phyloP scores from a whole-genome alignment of 305 asterid genomes.

The Solanum hybrid region DNA sequence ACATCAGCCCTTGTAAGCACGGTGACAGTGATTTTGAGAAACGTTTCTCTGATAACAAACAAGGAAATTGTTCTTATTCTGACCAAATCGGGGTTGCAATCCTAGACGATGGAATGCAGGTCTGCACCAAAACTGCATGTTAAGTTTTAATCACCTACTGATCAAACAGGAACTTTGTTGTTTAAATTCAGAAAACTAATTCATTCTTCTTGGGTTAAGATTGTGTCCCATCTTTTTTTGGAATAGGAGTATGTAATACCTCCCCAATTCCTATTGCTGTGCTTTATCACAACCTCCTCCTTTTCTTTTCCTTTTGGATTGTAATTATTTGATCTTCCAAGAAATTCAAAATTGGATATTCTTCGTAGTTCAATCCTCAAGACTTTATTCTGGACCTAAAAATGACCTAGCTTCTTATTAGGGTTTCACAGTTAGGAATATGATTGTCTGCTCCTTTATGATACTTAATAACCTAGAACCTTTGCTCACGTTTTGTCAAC shows the following conservation, averaged over 20 bases:
- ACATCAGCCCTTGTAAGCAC: conserved; percentile 9
- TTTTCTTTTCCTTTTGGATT: neutral
- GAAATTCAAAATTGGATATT: neutral
- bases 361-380: neutral
- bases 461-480: neutral
- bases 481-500: conserved; percentile 14
- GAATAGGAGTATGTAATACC: too few species aligned
- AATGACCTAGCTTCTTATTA: neutral
- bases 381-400: neutral
- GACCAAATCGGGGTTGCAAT: conserved; percentile 50
- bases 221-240: neutral
- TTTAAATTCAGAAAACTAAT: neutral
- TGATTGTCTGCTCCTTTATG: neutral
- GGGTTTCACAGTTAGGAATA: neutral
- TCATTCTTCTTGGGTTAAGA: neutral
- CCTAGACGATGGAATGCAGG: conserved; percentile 98
- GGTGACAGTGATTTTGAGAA: neutral
- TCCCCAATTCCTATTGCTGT: too few species aligned
- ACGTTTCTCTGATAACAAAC: conserved; percentile 11
- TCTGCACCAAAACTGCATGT: conserved; percentile 6
- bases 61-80: conserved; percentile 10
- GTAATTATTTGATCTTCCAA: neutral
- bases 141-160: neutral
- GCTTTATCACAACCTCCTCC: neutral
- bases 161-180: neutral